Evolutionary conservation across 495 filamentous ascomycete genomes (phyloP), one percentile per base, ranked within the genome.

Genomic region (Hypoxylon cercidicola): DNA sequence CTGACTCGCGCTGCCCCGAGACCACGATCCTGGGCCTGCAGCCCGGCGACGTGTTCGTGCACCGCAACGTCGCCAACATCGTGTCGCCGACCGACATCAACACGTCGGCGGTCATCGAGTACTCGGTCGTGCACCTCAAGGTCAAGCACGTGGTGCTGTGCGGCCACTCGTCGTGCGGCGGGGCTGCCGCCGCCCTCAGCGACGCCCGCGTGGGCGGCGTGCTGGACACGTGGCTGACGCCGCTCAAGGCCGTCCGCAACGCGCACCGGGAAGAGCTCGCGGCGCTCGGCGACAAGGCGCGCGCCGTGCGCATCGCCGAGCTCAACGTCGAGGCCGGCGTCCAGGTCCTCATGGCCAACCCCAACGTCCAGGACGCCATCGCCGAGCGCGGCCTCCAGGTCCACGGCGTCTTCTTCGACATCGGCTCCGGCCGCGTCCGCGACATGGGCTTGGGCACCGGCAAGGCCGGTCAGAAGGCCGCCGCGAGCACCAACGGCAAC

Each of bases 31-130:
- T 93, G 4, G 87, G 88, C 64, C 83, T 93, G 44, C 81, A 92
- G 60, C 93, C 93, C 3, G 93, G 93, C 65, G 92, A 97, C 67
- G 88, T 96, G 65, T 97, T 97, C 75, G 89, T 92, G 53, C 93
- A 96, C 82, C 91, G 93, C 74, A 97, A 97, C 82, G 95, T 97
- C 76, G 93, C 92, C 74, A 97, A 97, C 79, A 84, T 95, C 75
- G 75, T 97, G 50, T 87, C 88, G 56, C 81, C 89, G 11, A 86
- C 85, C 69, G 93, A 97, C 75, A 84, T 96, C 69, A 90, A 84
- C 78, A 87, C 88, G 35, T 78, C 84, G 13, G 84, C 86, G 55
- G 93, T 95, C n/a, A 88, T 97, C 79, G 88, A 93, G 69, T 97
- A 89, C 73, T 89, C 92, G 56, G 90, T 96, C 40, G 77, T 67